Conservation (phyloP, 108 stramenopile species). For the Cyclostephanos tholiformis region DNA sequence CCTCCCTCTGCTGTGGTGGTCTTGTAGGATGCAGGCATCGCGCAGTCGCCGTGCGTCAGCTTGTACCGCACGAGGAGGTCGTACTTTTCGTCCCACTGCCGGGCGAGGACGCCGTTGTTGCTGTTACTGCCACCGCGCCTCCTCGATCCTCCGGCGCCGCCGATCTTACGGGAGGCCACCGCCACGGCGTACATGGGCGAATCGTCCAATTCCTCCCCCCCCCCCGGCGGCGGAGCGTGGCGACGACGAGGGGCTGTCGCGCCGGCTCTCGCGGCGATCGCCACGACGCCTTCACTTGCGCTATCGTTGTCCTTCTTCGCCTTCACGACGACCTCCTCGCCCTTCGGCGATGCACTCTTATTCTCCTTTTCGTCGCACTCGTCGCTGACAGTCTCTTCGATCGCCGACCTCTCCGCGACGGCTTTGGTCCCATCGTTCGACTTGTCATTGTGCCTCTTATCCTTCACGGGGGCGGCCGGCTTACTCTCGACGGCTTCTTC, state of each 20-base stretch:
- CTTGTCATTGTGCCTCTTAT: neutral
- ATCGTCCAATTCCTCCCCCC: constrained; percentile 20
- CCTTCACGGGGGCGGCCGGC: neutral
- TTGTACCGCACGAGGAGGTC: neutral
- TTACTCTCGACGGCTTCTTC: neutral
- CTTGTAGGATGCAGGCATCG: neutral
- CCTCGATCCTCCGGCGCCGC: constrained; percentile 1
- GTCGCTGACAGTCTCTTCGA: neutral
- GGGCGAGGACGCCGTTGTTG: neutral
- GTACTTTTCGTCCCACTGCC: neutral
- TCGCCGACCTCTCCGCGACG: neutral
- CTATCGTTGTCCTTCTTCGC: neutral
- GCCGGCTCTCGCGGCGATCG: too few relatives aligned
- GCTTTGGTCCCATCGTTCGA: neutral
- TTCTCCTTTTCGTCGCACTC: constrained; percentile 1
- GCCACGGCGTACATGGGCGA: constrained; percentile 24
- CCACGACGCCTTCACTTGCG: neutral
- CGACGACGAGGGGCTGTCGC: neutral
- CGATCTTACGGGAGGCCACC: constrained; percentile 13
- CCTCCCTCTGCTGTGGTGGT: neutral
- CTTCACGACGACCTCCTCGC: neutral
- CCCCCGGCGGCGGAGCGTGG: neutral
- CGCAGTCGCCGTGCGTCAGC: neutral
- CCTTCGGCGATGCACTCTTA: neutral
- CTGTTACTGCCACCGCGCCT: neutral